These are phyloP conservation scores for Penicillium janthinellum DNA, from an alignment of 2,329 filamentous ascomycete genomes.

Conservation along the genomic window DNA sequence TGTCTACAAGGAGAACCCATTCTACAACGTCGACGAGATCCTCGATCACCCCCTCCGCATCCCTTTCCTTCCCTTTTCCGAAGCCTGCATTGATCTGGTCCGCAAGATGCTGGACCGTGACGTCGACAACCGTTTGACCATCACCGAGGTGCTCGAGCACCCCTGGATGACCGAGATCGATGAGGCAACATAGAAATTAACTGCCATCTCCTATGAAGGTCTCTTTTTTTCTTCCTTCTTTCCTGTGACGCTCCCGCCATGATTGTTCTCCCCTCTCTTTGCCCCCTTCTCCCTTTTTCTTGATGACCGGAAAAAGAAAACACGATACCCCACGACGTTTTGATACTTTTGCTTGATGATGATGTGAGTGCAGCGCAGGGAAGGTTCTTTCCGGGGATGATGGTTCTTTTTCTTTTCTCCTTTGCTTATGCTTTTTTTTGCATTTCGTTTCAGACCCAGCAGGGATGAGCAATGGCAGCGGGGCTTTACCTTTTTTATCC, in stretches of 20 bases:
- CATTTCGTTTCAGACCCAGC: background rate
- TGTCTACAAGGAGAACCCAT: constrained; percentile 98
- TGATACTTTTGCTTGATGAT: constrained; percentile 23
- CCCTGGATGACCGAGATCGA: constrained; percentile 63
- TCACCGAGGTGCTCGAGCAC: constrained; percentile 83
- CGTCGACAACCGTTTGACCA: constrained; percentile 79
- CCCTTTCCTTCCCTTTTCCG: constrained; percentile 67
- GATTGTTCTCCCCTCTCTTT: background rate
- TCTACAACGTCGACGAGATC: constrained; percentile 98
- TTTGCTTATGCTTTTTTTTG: background rate
- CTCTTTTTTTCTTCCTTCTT: background rate
- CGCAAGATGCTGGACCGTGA: constrained; percentile 90
- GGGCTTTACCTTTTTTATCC: background rate
- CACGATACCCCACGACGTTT: constrained; percentile 32
- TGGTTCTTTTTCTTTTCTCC: background rate
- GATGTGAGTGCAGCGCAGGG: constrained; percentile 1
- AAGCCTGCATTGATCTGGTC: constrained; percentile 90
- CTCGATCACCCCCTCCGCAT: constrained; percentile 95
- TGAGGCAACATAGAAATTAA: background rate
- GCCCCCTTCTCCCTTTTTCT: background rate
- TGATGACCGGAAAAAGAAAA: constrained; percentile 23
- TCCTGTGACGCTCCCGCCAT: background rate
- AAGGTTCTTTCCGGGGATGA: constrained; percentile 1
- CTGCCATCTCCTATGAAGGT: background rate
- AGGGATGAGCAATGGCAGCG: background rate